Conservation (phyloP, 2,329 filamentous ascomycete genomes). For the Fusarium liriodendri region DNA sequence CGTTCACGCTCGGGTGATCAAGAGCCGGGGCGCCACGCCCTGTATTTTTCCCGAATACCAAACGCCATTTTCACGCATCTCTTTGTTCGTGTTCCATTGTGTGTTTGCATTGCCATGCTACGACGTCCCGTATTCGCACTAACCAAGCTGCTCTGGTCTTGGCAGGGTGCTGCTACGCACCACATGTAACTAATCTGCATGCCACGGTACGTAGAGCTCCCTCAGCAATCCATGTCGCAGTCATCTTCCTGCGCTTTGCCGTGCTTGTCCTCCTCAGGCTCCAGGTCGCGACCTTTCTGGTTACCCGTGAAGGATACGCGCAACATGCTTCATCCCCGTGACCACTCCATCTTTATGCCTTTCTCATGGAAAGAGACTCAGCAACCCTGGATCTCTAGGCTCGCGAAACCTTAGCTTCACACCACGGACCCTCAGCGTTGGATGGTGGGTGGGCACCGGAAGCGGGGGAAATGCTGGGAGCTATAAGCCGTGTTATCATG, state of each 20-base stretch:
- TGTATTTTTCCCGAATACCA: conserved; percentile 1
- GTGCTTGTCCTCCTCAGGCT: conserved; percentile 4
- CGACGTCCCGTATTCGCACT: conserved; percentile 36
- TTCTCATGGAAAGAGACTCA: background rate
- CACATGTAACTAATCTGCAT: conserved; percentile 23
- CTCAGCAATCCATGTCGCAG: conserved; percentile 5
- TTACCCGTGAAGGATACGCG: background rate
- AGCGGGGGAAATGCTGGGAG: conserved; percentile 30
- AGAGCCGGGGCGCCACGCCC: conserved; percentile 8
- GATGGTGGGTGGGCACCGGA: conserved; percentile 8
- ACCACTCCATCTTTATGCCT: background rate
- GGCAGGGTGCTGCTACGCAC: conserved; percentile 12
- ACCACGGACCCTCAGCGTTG: conserved; percentile 3
- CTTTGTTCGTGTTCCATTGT: conserved; percentile 11
- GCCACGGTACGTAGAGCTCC: conserved; percentile 11
- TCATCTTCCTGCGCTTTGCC: background rate
- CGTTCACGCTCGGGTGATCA: background rate
- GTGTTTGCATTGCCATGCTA: conserved; percentile 21
- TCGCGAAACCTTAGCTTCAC: conserved; percentile 29
- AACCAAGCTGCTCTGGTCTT: conserved; percentile 13
- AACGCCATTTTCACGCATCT: background rate
- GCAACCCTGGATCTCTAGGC: conserved; percentile 1
- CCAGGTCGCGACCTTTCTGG: background rate
- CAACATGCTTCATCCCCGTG: background rate
- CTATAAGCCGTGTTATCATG: background rate